Base-by-base conservation (phyloP, 805 yeast species). In the Pichia insulana region DNA sequence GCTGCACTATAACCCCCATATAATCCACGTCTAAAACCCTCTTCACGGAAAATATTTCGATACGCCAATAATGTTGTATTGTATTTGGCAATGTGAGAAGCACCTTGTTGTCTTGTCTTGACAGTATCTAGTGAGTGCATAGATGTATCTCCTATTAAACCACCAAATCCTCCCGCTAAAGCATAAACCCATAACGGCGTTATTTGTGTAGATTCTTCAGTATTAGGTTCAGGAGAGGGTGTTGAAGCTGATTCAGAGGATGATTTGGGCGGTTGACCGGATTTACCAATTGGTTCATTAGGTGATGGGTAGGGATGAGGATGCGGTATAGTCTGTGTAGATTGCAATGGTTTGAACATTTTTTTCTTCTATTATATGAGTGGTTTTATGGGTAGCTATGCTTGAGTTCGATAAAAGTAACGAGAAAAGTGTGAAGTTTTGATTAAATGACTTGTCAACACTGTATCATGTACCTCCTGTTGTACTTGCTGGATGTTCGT, bases 71-170 rank as follows among this genome's bases (percentile, higher is more conserved):
- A 53, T 80, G 88, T 87, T 53, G 74, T 79, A 46, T 66, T 72
- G 61, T 90, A 90, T 59, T 85, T 83, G 7, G 67, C 49, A 17
- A 71, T 71, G 49, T 70, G 67, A 18, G 84, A 80, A 4, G 95
- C 84, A n/a, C 96, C 97, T 58, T 92, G 99, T 60, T 92, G 98
- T 48, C 98, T 71, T 2, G 98, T 92, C 59, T 92, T 92, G 27
- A 92, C 96, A 0, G 98, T 92, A 58, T 92, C 99, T 30, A 92
- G 64, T 0, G 97, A 89, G 62, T 92, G 97, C 97, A 92, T 92
- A 26, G 77, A 65, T 1, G 92, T 73, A 55, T 90, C 98, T 12
- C 97, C 97, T 31, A 89, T 75, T 42, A 85, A 80, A 1, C 97
- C 98, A 7, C 98, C 98, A 38, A 90, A 63, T 0, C 95, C 97